Evolutionary conservation across 805 yeast species (phyloP).

Genomic region (Brettanomyces bruxellensis): DNA sequence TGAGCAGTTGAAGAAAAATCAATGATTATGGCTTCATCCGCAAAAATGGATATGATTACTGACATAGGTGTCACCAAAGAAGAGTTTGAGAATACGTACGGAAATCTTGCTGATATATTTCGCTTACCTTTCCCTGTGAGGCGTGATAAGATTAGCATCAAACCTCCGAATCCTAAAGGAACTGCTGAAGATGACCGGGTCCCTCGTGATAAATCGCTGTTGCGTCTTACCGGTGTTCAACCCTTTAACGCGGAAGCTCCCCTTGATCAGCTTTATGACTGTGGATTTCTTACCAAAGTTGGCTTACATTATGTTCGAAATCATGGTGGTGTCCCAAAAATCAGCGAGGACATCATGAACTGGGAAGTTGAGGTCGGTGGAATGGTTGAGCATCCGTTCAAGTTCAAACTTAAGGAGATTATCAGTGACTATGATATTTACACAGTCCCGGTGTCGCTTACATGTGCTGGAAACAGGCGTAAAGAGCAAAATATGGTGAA

Average conservation of each 20-base stretch:
- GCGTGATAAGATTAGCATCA: too few species aligned
- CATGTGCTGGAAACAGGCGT: slow-evolving; percentile 29
- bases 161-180: too few species aligned
- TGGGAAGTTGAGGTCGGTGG: slow-evolving; percentile 25
- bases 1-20: too few species aligned
- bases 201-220: slow-evolving; percentile 21
- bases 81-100: too few species aligned
- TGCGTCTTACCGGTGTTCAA: slow-evolving; percentile 26
- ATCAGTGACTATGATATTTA: slow-evolving; percentile 20
- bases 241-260: slow-evolving; percentile 28
- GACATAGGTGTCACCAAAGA: too few species aligned
- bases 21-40: too few species aligned
- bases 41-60: too few species aligned
- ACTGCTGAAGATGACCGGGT: slow-evolving; percentile 25
- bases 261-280: slow-evolving; percentile 16
- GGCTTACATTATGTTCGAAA: slow-evolving; percentile 26
- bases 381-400: slow-evolving; percentile 22
- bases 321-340: slow-evolving; percentile 26
- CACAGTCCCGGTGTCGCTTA: slow-evolving; percentile 26
- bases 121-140: not conserved
- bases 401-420: slow-evolving; percentile 16
- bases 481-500: slow-evolving; percentile 27
- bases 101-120: too few species aligned
- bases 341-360: slow-evolving; percentile 15
- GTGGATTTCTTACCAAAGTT: slow-evolving; percentile 26